phyloP scores from a whole-genome alignment of 2,329 filamentous ascomycete genomes.

The Rosellinia necatrix region DNA sequence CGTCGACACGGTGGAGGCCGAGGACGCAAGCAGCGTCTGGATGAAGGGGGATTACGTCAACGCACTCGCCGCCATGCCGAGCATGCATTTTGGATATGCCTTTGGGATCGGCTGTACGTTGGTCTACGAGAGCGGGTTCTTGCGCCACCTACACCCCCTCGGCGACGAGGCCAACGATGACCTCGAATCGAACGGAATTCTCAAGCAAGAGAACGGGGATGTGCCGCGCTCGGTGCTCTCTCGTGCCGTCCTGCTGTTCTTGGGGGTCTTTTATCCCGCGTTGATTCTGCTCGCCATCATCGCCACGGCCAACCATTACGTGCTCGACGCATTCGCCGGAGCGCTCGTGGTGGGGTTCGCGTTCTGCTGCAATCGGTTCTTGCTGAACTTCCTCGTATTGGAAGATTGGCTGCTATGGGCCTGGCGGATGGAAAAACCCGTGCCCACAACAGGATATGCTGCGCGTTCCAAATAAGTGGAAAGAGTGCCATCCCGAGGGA shows the following conservation, averaged over 20 bases:
- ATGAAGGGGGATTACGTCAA: constrained; percentile 62
- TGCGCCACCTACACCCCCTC: constrained; percentile 43
- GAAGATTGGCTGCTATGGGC: constrained; percentile 69
- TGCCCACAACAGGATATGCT: constrained; percentile 50
- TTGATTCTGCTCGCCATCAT: constrained; percentile 63
- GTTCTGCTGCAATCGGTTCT: constrained; percentile 55
- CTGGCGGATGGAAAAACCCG: constrained; percentile 67
- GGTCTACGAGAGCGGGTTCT: constrained; percentile 56
- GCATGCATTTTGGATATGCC: constrained; percentile 61
- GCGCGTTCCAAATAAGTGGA: constrained; percentile 18
- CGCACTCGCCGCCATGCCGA: constrained; percentile 62
- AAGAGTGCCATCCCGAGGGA: neutral
- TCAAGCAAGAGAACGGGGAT: constrained; percentile 30
- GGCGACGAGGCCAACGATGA: constrained; percentile 19
- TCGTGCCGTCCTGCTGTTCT: constrained; percentile 25
- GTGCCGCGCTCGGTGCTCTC: constrained; percentile 29
- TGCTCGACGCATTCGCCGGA: constrained; percentile 69
- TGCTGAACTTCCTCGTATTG: constrained; percentile 64
- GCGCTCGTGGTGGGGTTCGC: constrained; percentile 63
- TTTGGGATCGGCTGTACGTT: constrained; percentile 60
- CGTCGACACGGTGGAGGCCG: constrained; percentile 44
- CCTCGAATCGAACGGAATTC: constrained; percentile 27
- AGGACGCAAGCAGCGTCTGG: constrained; percentile 57
- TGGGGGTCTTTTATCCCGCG: constrained; percentile 57
- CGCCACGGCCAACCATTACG: constrained; percentile 66